phyloP scores from a whole-genome alignment of 257 asterid species.

The Coffea canephora region DNA sequence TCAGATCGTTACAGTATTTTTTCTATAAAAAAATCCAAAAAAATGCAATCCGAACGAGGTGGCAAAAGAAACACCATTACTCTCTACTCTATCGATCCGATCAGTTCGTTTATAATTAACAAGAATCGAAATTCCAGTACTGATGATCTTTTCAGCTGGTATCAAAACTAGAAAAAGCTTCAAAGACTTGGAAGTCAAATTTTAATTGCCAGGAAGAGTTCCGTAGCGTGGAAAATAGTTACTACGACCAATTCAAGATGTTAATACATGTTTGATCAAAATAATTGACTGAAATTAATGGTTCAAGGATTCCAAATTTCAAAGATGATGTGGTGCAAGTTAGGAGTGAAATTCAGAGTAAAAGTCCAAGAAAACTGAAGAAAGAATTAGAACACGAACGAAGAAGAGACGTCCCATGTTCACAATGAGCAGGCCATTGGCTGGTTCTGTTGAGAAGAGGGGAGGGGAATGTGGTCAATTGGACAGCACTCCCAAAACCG shows the following conservation, averaged over 20 bases:
- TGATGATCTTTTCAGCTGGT: no score
- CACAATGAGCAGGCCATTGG: background rate
- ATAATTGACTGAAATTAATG: background rate
- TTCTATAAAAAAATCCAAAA: no score
- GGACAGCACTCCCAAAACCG: background rate
- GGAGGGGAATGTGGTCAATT: background rate
- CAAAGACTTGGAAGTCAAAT: no score
- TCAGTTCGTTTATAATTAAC: no score
- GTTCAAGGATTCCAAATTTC: background rate
- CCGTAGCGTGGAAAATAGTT: background rate
- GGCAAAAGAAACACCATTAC: no score
- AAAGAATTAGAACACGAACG: background rate
- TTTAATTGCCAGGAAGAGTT: background rate
- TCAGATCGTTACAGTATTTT: no score
- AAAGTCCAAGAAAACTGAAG: background rate
- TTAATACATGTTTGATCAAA: background rate
- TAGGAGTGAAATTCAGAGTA: background rate
- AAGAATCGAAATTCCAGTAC: no score
- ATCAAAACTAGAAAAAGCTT: no score
- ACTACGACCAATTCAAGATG: slow-evolving; percentile 7
- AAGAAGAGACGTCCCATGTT: background rate
- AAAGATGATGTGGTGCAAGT: background rate
- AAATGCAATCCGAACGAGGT: no score
- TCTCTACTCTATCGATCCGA: no score
- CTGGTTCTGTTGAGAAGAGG: background rate